A percentile compares a stretch with the other conserved stretches of the same genome.
These are phyloP conservation scores for Phytophthora foliorum DNA, from an alignment of 352 stramenopile genomes.

Conservation along the genomic window DNA sequence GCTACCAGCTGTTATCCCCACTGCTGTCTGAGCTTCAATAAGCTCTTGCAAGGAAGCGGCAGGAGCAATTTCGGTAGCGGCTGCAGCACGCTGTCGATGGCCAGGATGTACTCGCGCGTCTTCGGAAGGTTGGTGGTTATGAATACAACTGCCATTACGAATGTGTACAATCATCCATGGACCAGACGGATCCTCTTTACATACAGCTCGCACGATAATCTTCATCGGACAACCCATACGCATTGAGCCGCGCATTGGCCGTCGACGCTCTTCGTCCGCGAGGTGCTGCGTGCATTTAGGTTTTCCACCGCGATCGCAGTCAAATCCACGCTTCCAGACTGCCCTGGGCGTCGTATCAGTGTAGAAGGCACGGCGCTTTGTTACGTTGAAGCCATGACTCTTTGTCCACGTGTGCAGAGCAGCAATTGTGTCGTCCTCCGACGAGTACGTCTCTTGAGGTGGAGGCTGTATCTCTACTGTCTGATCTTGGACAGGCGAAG, in stretches of 20 bases:
- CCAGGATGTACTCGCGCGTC: slow-evolving; percentile 3
- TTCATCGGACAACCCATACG: too few species aligned
- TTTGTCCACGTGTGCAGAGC: too few species aligned
- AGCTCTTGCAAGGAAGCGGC: slow-evolving; percentile 5
- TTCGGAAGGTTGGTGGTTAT: slow-evolving; percentile 19
- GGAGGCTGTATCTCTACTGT: not conserved
- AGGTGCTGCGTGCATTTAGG: slow-evolving; percentile 24
- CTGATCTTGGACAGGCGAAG: too few species aligned
- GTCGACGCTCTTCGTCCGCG: not conserved
- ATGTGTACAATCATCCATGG: slow-evolving; percentile 27
- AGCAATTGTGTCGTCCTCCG: slow-evolving; percentile 6
- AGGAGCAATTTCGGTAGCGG: not conserved
- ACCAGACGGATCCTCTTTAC: slow-evolving; percentile 2
- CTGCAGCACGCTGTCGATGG: slow-evolving; percentile 19
- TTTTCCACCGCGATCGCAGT: slow-evolving; percentile 15
- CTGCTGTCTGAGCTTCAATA: slow-evolving; percentile 3
- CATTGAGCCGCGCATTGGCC: too few species aligned
- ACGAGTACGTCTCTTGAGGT: not conserved
- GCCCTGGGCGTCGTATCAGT: not conserved
- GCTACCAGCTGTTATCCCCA: not conserved
- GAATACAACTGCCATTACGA: slow-evolving; percentile 13
- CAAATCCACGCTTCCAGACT: slow-evolving; percentile 20
- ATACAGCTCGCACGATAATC: slow-evolving; percentile 15
- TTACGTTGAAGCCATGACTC: slow-evolving; percentile 27
- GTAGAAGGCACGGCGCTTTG: slow-evolving; percentile 14